Evolutionary conservation across 2,329 filamentous ascomycete genomes (phyloP).

Genomic region (Rutstroemia sydowiana): DNA sequence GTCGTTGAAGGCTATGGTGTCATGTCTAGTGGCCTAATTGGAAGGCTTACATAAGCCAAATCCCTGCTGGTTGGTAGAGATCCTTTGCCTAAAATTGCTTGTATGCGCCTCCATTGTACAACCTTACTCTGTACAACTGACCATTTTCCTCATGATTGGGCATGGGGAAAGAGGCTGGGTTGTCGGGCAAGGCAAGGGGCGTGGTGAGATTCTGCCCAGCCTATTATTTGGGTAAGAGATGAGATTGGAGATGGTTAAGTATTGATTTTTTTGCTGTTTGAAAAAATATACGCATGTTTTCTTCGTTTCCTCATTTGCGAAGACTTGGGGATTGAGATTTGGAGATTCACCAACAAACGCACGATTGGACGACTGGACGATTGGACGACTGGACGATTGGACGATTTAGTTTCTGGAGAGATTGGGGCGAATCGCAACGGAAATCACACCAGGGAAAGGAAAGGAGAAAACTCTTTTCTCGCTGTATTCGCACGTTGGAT

Average conservation of each 20-base stretch:
- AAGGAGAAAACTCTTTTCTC: neutral
- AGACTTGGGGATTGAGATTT: too few species aligned
- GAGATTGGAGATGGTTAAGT: neutral
- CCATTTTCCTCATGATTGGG: neutral
- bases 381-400: neutral
- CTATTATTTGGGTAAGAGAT: neutral
- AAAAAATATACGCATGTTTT: too few species aligned
- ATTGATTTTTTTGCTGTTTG: neutral
- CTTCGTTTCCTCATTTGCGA: too few species aligned
- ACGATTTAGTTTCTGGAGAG: neutral
- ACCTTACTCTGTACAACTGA: neutral
- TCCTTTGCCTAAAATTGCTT: conserved; percentile 1
- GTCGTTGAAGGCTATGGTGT: too few species aligned
- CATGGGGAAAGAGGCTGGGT: conserved; percentile 1
- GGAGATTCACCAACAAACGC: too few species aligned
- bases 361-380: neutral
- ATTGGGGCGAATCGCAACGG: neutral
- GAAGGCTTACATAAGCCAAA: neutral
- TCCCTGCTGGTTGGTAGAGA: neutral
- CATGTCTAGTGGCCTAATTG: too few species aligned
- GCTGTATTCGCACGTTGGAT: too few species aligned
- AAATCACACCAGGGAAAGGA: neutral
- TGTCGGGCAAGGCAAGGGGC: neutral
- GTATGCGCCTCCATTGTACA: neutral
- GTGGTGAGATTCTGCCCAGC: neutral